Percentiles rank a stretch among this genome's conserved stretches.
Evolutionary conservation across 768 basidiomycete genomes (phyloP).

Genomic region (Gelatoporia subvermispora): DNA sequence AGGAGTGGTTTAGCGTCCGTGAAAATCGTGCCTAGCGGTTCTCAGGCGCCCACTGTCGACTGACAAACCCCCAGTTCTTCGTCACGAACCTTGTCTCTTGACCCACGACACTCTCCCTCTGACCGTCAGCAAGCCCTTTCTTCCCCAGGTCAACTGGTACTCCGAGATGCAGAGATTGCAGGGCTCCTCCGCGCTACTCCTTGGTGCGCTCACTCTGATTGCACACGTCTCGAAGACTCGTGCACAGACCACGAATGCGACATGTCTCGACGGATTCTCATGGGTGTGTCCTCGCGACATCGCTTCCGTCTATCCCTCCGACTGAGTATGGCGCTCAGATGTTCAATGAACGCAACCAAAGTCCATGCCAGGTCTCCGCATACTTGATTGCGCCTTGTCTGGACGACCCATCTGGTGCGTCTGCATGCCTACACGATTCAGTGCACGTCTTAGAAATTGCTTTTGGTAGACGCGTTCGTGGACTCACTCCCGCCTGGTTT

Average conservation of each 20-base stretch:
- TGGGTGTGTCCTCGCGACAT: conserved; percentile 4
- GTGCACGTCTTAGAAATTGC: background rate
- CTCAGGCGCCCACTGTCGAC: too few relatives aligned
- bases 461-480: conserved; percentile 6
- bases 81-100: too few relatives aligned
- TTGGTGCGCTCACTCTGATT: background rate
- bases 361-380: conserved; percentile 10
- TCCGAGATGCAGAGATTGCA: too few relatives aligned
- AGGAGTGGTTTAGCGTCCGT: too few relatives aligned
- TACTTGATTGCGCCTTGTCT: conserved; percentile 14
- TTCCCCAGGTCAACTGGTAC: too few relatives aligned
- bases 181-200: too few relatives aligned
- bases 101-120: too few relatives aligned
- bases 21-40: too few relatives aligned
- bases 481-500: conserved; percentile 12
- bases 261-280: conserved; percentile 2
- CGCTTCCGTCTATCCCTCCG: background rate
- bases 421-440: background rate
- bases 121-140: too few relatives aligned
- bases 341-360: conserved; percentile 9
- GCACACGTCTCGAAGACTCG: background rate
- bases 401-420: conserved; percentile 5
- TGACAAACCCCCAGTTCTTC: too few relatives aligned
- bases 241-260: conserved; percentile 11
- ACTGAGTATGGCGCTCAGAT: conserved; percentile 1